Conservation (phyloP, 2,329 filamentous ascomycete genomes). For the Fusarium bulbicola region DNA sequence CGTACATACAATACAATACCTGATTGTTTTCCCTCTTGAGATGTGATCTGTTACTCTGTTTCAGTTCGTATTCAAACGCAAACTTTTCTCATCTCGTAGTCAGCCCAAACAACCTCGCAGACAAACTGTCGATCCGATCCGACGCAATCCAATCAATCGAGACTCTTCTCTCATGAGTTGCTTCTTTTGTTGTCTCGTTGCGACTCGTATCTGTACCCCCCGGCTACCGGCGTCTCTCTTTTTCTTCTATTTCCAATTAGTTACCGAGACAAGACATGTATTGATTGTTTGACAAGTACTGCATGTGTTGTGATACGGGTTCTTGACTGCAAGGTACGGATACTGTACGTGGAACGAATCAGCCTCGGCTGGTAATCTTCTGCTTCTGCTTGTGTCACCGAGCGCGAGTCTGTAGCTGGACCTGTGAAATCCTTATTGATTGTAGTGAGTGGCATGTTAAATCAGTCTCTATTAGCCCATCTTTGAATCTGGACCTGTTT, state of each 20-base stretch:
- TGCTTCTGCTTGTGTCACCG: slow-evolving; percentile 15
- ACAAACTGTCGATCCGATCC: slow-evolving; percentile 9
- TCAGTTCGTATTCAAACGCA: neutral
- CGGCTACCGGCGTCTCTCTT: neutral
- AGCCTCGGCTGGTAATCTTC: slow-evolving; percentile 18
- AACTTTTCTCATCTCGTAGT: neutral
- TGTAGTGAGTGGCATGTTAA: slow-evolving; percentile 21
- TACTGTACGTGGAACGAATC: slow-evolving; percentile 7
- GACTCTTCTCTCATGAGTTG: slow-evolving; percentile 1
- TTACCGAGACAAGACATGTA: slow-evolving; percentile 10
- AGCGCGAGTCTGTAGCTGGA: neutral
- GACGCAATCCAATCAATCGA: slow-evolving; percentile 1
- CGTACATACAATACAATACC: neutral
- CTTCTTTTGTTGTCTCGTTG: slow-evolving; percentile 11
- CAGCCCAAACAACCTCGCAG: neutral
- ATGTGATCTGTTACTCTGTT: slow-evolving; percentile 16
- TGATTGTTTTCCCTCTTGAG: slow-evolving; percentile 12
- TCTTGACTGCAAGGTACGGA: neutral
- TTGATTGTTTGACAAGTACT: neutral
- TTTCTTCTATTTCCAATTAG: neutral
- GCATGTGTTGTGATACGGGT: slow-evolving; percentile 1
- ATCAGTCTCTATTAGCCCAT: slow-evolving; percentile 25
- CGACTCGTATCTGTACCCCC: slow-evolving; percentile 17
- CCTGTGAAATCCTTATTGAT: neutral
- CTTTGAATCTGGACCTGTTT: neutral